These are phyloP conservation scores for Hypoxylon sp. DNA, from an alignment of 2,329 filamentous ascomycete genomes.

Conservation along the genomic window DNA sequence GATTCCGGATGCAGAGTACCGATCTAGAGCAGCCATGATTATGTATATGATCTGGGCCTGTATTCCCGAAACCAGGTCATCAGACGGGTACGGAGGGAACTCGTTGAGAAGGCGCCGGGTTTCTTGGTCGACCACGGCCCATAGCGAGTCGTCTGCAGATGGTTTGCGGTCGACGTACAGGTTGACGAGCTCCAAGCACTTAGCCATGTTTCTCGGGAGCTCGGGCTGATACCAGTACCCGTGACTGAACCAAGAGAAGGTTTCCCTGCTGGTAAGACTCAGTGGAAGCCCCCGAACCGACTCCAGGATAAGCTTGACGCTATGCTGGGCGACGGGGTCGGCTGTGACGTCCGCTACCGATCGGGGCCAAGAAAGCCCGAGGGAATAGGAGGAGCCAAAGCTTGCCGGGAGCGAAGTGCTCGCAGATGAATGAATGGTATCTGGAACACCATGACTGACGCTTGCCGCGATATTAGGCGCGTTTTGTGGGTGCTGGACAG, in stretches of 20 bases:
- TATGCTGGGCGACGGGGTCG: constrained; percentile 35
- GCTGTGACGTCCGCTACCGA: constrained; percentile 26
- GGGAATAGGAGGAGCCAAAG: constrained; percentile 21
- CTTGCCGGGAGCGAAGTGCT: background rate
- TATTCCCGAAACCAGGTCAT: constrained; percentile 28
- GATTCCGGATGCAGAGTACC: background rate
- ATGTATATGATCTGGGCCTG: constrained; percentile 32
- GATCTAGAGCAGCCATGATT: constrained; percentile 31
- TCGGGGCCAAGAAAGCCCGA: constrained; percentile 28
- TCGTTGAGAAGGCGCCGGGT: constrained; percentile 19
- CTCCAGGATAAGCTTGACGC: constrained; percentile 34
- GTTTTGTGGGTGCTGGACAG: background rate
- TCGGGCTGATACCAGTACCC: constrained; percentile 31
- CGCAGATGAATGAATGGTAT: background rate
- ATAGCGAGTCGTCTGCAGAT: constrained; percentile 14
- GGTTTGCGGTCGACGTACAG: constrained; percentile 16
- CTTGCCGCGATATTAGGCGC: background rate
- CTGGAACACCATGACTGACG: background rate
- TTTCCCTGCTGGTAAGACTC: constrained; percentile 34
- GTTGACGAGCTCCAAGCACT: constrained; percentile 30
- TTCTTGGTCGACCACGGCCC: constrained; percentile 30
- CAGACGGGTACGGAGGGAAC: background rate
- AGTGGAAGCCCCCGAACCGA: constrained; percentile 34
- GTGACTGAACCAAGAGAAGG: constrained; percentile 36
- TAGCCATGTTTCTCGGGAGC: constrained; percentile 26